A percentile compares a stretch with the other conserved stretches of the same genome.
Evolutionary conservation across 768 basidiomycete genomes (phyloP).

Genomic region (Pleurotus djamor): DNA sequence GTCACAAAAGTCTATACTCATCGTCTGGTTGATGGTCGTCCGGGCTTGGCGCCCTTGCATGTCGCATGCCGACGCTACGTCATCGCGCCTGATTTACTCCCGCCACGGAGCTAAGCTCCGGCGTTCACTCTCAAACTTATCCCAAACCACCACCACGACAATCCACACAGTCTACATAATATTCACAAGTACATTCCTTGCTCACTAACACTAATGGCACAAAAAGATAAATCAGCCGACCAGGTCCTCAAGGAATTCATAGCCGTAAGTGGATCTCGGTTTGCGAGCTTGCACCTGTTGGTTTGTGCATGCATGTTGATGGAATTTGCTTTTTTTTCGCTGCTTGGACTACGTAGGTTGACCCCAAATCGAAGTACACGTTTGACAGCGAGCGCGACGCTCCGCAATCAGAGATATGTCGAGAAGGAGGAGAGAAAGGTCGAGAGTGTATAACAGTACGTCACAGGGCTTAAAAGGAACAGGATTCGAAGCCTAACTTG

Average conservation of each 20-base stretch:
- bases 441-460: slow-evolving; percentile 58
- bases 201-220: slow-evolving; percentile 9
- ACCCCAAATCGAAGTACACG: slow-evolving; percentile 50
- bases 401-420: slow-evolving; percentile 57
- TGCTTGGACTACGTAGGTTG: slow-evolving; percentile 27
- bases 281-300: neutral
- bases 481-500: neutral
- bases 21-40: too few relatives aligned
- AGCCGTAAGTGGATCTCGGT: slow-evolving; percentile 25
- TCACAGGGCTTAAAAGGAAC: neutral
- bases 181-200: neutral
- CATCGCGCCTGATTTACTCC: neutral
- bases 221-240: slow-evolving; percentile 18
- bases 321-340: too few relatives aligned
- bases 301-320: too few relatives aligned
- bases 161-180: too few relatives aligned
- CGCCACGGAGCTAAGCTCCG: neutral
- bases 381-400: slow-evolving; percentile 64
- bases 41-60: neutral
- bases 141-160: too few relatives aligned
- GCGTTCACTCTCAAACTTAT: too few relatives aligned
- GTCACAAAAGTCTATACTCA: neutral
- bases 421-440: slow-evolving; percentile 36
- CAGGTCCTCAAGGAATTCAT: slow-evolving; percentile 36
- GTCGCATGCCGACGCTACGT: neutral